These are phyloP conservation scores for Umbelopsis sp. DNA, from an alignment of 371 early-diverging fungal species.

Conservation along the genomic window DNA sequence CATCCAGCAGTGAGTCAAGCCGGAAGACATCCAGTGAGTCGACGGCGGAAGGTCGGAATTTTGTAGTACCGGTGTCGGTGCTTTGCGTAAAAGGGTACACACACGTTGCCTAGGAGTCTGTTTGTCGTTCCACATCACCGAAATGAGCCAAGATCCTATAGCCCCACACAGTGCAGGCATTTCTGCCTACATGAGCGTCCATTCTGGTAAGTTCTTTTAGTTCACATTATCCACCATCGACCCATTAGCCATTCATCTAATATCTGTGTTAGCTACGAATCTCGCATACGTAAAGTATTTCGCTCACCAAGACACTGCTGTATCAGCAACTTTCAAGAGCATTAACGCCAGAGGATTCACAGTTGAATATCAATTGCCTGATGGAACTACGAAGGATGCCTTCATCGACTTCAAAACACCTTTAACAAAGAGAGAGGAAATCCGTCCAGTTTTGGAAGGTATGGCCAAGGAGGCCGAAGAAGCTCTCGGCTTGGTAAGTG, in stretches of 20 bases:
- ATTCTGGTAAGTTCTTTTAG: slow-evolving; percentile 32
- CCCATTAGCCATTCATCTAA: neutral
- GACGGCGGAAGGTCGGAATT: too few species aligned
- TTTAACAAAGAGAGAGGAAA: slow-evolving; percentile 40
- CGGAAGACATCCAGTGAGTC: too few species aligned
- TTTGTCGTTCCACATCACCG: too few species aligned
- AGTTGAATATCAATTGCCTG: slow-evolving; percentile 28
- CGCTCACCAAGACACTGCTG: slow-evolving; percentile 37
- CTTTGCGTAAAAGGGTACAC: too few species aligned
- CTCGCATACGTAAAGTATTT: slow-evolving; percentile 50
- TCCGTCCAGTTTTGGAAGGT: slow-evolving; percentile 45
- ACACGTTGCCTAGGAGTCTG: too few species aligned
- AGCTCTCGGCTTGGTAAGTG: slow-evolving; percentile 42
- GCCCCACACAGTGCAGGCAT: slow-evolving; percentile 47
- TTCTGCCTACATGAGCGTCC: slow-evolving; percentile 52
- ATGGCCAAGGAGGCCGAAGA: slow-evolving; percentile 55
- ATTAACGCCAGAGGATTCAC: slow-evolving; percentile 37
- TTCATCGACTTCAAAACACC: slow-evolving; percentile 41
- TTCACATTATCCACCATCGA: neutral
- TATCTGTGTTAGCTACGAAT: slow-evolving; percentile 35
- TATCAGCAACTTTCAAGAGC: slow-evolving; percentile 43
- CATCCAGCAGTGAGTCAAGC: too few species aligned
- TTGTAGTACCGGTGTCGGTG: too few species aligned
- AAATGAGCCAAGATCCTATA: slow-evolving; percentile 38
- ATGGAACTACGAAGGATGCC: slow-evolving; percentile 26